phyloP scores from a whole-genome alignment of 306 rosid species.

The Begonia loranthoides region DNA sequence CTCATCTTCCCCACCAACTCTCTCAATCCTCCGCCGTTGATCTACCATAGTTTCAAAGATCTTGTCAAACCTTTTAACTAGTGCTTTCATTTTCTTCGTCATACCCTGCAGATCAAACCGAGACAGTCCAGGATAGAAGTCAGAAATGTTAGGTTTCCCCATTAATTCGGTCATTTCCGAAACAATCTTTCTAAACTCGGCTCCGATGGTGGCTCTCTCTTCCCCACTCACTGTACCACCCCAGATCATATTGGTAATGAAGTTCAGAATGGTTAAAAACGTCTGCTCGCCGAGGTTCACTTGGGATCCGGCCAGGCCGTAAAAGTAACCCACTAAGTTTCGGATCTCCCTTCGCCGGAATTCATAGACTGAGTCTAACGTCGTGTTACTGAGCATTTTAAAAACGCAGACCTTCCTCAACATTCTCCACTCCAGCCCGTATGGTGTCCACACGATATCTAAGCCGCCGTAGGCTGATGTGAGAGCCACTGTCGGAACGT shows the following conservation, averaged over 20 bases:
- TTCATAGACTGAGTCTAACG: constrained; percentile 40
- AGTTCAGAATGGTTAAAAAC: constrained; percentile 48
- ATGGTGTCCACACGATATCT: constrained; percentile 55
- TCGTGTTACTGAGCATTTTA: constrained; percentile 54
- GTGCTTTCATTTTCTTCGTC: constrained; percentile 21
- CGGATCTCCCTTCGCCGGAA: constrained; percentile 50
- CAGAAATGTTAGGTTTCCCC: constrained; percentile 55
- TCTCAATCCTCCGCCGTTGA: constrained; percentile 12
- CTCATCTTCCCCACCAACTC: neutral
- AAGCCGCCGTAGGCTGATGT: constrained; percentile 30
- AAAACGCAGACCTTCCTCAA: constrained; percentile 43
- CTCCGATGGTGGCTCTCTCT: constrained; percentile 30
- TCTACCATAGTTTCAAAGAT: constrained; percentile 47
- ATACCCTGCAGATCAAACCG: constrained; percentile 74
- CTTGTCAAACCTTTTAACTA: constrained; percentile 24
- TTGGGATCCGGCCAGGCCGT: constrained; percentile 21
- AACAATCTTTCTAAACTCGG: constrained; percentile 48
- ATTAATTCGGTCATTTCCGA: constrained; percentile 26
- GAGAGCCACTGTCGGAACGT: constrained; percentile 34
- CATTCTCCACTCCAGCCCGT: constrained; percentile 80
- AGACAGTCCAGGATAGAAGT: constrained; percentile 53
- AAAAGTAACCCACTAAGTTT: constrained; percentile 16
- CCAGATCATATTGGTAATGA: constrained; percentile 63
- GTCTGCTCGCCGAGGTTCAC: constrained; percentile 45
- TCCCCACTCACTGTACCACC: constrained; percentile 46